Conservation (phyloP, 2,329 filamentous ascomycete species). For the Botrytis paeoniae region DNA sequence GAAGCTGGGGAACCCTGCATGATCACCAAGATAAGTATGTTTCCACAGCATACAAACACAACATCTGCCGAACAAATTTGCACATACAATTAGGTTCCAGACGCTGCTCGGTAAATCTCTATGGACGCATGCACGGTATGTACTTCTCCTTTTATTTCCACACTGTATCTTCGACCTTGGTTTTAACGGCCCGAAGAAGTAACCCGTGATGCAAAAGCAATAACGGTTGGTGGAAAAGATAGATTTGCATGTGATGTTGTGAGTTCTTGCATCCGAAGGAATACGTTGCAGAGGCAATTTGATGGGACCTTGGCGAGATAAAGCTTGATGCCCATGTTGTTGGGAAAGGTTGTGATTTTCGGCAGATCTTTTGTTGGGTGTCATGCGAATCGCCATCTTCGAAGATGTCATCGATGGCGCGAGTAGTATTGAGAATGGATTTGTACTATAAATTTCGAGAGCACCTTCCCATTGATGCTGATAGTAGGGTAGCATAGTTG, state of each 20-base stretch:
- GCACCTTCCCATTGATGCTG: background rate
- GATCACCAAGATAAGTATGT: background rate
- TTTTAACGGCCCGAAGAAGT: background rate
- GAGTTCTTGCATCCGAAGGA: background rate
- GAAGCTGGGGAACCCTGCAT: constrained; percentile 6
- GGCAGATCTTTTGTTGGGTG: background rate
- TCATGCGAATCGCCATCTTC: background rate
- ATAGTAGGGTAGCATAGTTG: background rate
- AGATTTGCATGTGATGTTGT: background rate
- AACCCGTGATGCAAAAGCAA: background rate
- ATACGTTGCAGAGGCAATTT: background rate
- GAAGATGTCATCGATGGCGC: background rate
- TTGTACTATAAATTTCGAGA: background rate
- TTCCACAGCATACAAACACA: background rate
- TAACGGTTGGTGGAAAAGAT: background rate
- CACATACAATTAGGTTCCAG: background rate
- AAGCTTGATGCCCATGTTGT: background rate
- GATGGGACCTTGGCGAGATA: background rate
- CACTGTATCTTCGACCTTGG: background rate
- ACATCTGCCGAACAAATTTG: background rate
- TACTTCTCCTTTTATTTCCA: background rate
- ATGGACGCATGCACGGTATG: background rate
- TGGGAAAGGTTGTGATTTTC: background rate
- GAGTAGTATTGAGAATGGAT: background rate
- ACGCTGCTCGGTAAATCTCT: background rate